Percentiles rank a stretch among this genome's conserved stretches.
Evolutionary conservation across 345 rosid species (phyloP).

Genomic region (Carallia pectinifolia): DNA sequence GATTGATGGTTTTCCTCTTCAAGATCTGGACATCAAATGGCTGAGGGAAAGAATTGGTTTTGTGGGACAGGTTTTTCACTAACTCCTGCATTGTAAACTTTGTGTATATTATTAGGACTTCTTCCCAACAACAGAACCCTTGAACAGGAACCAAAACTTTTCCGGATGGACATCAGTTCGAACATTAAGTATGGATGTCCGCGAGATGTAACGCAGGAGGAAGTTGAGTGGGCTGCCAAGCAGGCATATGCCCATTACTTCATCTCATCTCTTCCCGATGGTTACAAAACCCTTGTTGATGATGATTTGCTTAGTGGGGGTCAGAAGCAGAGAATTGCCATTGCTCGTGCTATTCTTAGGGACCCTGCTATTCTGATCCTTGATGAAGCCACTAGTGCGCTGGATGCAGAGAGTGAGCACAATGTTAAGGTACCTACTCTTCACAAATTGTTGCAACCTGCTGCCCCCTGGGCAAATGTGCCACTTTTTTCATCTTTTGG

Average conservation of each 20-base stretch:
- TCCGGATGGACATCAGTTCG: conserved; percentile 82
- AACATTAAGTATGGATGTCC: conserved; percentile 87
- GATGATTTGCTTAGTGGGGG: conserved; percentile 98
- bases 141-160: conserved; percentile 87
- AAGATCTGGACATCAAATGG: conserved; percentile 86
- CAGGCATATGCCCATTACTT: conserved; percentile 93
- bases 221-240: conserved; percentile 86
- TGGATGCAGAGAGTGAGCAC: conserved; percentile 98
- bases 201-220: conserved; percentile 58
- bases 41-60: conserved; percentile 80
- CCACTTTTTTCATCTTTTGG: neutral
- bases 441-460: neutral
- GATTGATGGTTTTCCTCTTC: conserved; percentile 73
- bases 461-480: no score
- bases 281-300: conserved; percentile 80
- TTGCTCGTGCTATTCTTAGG: conserved; percentile 92
- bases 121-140: conserved; percentile 14
- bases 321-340: conserved; percentile 96
- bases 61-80: conserved; percentile 78
- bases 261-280: conserved; percentile 78
- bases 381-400: conserved; percentile 95
- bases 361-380: conserved; percentile 87
- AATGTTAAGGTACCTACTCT: conserved; percentile 63
- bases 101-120: conserved; percentile 6
- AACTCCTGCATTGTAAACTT: neutral